These are phyloP conservation scores for Panellus pusillus DNA, from an alignment of 768 basidiomycete genomes.

Conservation along the genomic window DNA sequence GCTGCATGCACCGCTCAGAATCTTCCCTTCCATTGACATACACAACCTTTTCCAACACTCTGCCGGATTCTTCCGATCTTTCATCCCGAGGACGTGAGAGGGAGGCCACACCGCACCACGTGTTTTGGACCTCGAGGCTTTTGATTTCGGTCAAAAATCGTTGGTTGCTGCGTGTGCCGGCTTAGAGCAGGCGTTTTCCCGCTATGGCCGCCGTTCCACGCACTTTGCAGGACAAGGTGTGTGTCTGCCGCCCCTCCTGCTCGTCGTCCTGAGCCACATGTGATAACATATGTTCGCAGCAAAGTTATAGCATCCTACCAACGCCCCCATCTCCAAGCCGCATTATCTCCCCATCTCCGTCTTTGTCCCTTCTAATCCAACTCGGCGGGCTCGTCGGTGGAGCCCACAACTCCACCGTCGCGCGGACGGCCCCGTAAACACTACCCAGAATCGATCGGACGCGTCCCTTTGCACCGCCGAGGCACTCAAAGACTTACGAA, in stretches of 20 bases:
- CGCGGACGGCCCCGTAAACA: slow-evolving; percentile 42
- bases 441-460: slow-evolving; percentile 60
- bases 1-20: too few relatives aligned
- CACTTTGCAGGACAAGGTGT: slow-evolving; percentile 21
- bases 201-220: slow-evolving; percentile 15
- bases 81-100: too few relatives aligned
- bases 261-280: neutral
- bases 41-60: too few relatives aligned
- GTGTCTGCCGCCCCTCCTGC: neutral
- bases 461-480: slow-evolving; percentile 73
- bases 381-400: slow-evolving; percentile 38
- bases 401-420: slow-evolving; percentile 43
- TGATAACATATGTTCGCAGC: slow-evolving; percentile 14
- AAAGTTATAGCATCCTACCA: slow-evolving; percentile 28
- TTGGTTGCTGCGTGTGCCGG: too few relatives aligned
- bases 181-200: neutral
- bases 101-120: too few relatives aligned
- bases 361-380: slow-evolving; percentile 40
- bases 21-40: too few relatives aligned
- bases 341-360: slow-evolving; percentile 29
- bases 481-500: slow-evolving; percentile 80
- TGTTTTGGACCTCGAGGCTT: too few relatives aligned
- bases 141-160: too few relatives aligned
- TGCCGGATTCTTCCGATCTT: too few relatives aligned
- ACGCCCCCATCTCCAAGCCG: slow-evolving; percentile 34